Base-by-base conservation (phyloP, 1,284 basidiomycete genomes). In the Tilletia indica region DNA sequence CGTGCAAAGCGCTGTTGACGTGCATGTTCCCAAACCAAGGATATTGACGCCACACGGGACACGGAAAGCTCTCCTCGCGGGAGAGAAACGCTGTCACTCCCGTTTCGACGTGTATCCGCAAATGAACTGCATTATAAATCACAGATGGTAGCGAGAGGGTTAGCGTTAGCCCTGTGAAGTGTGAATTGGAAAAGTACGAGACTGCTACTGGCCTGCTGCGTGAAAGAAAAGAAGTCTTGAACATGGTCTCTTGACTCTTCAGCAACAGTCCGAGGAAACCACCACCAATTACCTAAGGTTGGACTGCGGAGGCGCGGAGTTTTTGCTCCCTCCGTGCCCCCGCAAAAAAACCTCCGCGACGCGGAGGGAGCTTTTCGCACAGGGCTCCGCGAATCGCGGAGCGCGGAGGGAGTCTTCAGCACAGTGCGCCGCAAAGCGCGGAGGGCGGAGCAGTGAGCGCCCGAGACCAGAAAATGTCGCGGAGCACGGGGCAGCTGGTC, bases 241-340 rank as follows among this genome's bases (percentile, higher is more conserved):
- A 54, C 51, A 9, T 54, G 8, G n/a, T 54, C 6, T 6, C n/a
- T 19, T 9, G 51, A 9, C 51, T 54, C 51, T 19, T 54, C 51
- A 5, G 51, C 51, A 54, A 54, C 19, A 5, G 25, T 6, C 4
- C 51, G 51, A 19, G 25, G 25, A 25, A 54, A 19, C 51, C 51
- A 54, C 51, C 51, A 54, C 51, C 51, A 54, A 19, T 54, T 54
- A 4, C 51, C 51, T n/a, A n/a, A n/a, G n/a, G n/a, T n/a, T n/a
- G n/a, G n/a, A n/a, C n/a, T n/a, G n/a, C n/a, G n/a, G n/a, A n/a
- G n/a, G n/a, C n/a, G n/a, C n/a, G n/a, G n/a, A n/a, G n/a, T n/a
- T n/a, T n/a, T n/a, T n/a, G n/a, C n/a, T n/a, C n/a, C n/a, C n/a
- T n/a, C n/a, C n/a, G n/a, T n/a, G n/a, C n/a, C n/a, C n/a, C n/a